phyloP scores from a whole-genome alignment of 306 rosid species.

The Begonia masoniana region DNA sequence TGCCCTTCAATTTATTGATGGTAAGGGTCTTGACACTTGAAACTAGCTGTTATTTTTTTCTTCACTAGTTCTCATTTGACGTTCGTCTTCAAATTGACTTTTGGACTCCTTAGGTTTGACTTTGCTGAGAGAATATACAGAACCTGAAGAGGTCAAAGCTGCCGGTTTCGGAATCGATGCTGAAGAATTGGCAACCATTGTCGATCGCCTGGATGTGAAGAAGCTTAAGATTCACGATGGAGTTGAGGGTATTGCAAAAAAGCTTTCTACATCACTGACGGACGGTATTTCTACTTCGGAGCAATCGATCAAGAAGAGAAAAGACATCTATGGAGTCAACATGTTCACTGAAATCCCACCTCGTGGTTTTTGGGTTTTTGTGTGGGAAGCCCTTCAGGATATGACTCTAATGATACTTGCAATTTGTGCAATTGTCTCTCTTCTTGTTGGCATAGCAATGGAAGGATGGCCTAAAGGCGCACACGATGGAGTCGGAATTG shows the following conservation, averaged over 20 bases:
- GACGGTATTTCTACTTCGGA: conserved; percentile 59
- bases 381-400: conserved; percentile 99
- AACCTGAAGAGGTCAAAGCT: conserved; percentile 71
- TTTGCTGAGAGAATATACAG: conserved; percentile 43
- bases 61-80: background rate
- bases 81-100: too few species aligned
- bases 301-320: conserved; percentile 45
- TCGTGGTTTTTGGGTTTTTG: conserved; percentile 67
- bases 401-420: conserved; percentile 91
- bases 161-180: conserved; percentile 86
- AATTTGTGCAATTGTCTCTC: conserved; percentile 68
- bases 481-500: conserved; percentile 96
- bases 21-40: conserved; percentile 27
- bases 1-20: conserved; percentile 92
- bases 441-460: conserved; percentile 66
- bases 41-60: background rate
- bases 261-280: conserved; percentile 44
- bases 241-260: conserved; percentile 46
- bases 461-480: conserved; percentile 99
- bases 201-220: conserved; percentile 79
- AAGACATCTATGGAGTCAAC: conserved; percentile 68
- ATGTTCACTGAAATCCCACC: conserved; percentile 72
- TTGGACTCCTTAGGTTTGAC: conserved; percentile 41
- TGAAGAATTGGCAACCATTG: conserved; percentile 67
- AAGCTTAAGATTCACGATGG: conserved; percentile 68